Base-by-base conservation (phyloP, 164 flowering plant species). In the Vitis vinifera region DNA sequence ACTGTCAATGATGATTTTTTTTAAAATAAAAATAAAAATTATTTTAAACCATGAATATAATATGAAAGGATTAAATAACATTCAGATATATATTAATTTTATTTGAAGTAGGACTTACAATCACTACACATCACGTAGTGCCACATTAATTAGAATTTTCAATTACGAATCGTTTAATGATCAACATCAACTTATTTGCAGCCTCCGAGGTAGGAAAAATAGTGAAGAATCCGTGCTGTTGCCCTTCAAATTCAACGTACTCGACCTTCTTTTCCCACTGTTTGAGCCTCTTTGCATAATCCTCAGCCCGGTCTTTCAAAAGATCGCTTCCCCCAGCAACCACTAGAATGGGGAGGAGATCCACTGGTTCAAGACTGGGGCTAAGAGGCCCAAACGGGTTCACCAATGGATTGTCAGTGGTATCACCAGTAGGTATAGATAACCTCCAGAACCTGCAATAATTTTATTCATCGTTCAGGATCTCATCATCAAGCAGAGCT, bases 171-270 rank as follows among this genome's bases (percentile, higher is more conserved):
- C 53, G 63, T 63, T 87, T 83, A 70, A 90, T 82, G 56, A 74
- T 6, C 8, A 44, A 67, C 89, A 91, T 84, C 75, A 90, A 53
- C 37, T 79, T 62, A 2, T 65, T 68, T 2, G 90, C 62, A 11
- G 86, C 77, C 65, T 81, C 72, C 0, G 91, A 82, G 65, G 75
- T 52, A 1, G 92, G 91, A 70, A 82, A 52, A 37, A 85, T 72
- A 17, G 93, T 86, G 75, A 85, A 85, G 79, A 91, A 91, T 1
- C 91, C 94, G 70, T 90, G 97, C 65, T 90, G 85, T 66, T 82
- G 59, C 10, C 85, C 97, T 72, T 84, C 88, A 49, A 87, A 90
- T 71, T 86, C 92, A 1, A 81, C 85, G 48, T 82, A 87, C 63
- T 91, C 82, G 1, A 88, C 62, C 68, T 82, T 76, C 75, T 89